phyloP scores from a whole-genome alignment of 768 basidiomycete species.

The Tremella fuciformis region DNA sequence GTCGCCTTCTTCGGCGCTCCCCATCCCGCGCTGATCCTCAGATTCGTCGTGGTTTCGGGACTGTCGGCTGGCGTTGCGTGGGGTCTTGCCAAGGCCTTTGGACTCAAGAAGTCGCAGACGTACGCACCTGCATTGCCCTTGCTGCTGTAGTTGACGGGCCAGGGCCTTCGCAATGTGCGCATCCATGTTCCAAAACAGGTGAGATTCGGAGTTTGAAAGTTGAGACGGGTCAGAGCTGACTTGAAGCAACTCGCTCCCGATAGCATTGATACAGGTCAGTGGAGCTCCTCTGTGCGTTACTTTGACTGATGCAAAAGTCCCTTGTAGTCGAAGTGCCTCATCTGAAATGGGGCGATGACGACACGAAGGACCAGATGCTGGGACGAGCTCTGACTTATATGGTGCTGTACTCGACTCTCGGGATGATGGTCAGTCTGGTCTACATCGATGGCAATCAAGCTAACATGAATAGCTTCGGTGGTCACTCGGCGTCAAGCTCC shows the following conservation, averaged over 20 bases:
- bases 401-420: constrained; percentile 87
- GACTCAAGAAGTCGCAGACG: constrained; percentile 74
- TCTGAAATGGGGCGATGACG: constrained; percentile 75
- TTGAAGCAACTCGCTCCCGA: constrained; percentile 81
- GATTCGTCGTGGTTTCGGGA: constrained; percentile 73
- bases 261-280: constrained; percentile 69
- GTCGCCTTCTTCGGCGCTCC: constrained; percentile 6
- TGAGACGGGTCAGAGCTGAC: background rate
- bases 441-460: background rate
- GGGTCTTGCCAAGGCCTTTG: constrained; percentile 61
- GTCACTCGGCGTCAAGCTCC: constrained; percentile 83
- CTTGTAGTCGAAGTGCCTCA: constrained; percentile 78
- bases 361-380: constrained; percentile 82
- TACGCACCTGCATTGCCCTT: constrained; percentile 46
- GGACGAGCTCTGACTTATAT: constrained; percentile 60
- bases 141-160: background rate
- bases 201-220: background rate
- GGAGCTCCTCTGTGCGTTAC: background rate
- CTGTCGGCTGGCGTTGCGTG: constrained; percentile 70
- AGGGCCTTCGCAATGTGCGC: constrained; percentile 52
- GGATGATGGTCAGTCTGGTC: constrained; percentile 74
- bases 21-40: constrained; percentile 52
- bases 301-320: constrained; percentile 56
- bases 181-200: constrained; percentile 52
- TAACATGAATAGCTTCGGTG: constrained; percentile 68